A percentile compares a stretch with the other conserved stretches of the same genome.
Conservation (phyloP, 176 grass and related monocot genomes). For the Phoenix roebelenii region DNA sequence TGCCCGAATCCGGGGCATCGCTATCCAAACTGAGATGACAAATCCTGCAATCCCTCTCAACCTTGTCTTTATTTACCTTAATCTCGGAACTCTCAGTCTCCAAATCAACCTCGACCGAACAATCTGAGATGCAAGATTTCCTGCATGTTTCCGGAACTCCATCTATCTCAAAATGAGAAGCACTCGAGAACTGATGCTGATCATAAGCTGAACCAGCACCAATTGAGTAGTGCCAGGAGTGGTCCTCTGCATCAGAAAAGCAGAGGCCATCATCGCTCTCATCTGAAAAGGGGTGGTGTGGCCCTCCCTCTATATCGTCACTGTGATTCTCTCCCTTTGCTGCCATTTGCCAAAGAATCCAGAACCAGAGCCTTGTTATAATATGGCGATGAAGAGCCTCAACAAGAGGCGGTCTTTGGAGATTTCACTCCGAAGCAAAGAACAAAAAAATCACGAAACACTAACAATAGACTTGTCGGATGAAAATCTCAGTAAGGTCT, state of each 20-base stretch:
- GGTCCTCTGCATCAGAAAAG: slow-evolving; percentile 67
- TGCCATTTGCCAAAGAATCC: slow-evolving; percentile 16
- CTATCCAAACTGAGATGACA: slow-evolving; percentile 82
- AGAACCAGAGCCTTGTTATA: neutral
- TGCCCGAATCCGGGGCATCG: slow-evolving; percentile 45
- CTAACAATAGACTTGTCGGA: too few species aligned
- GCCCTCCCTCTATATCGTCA: slow-evolving; percentile 23
- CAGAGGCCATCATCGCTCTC: slow-evolving; percentile 43
- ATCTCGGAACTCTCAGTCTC: slow-evolving; percentile 57
- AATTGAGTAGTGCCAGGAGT: slow-evolving; percentile 41
- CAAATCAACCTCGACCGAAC: slow-evolving; percentile 59
- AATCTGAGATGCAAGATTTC: slow-evolving; percentile 72
- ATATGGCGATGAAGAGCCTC: neutral
- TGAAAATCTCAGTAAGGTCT: too few species aligned
- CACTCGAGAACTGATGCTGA: neutral
- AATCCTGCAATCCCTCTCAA: slow-evolving; percentile 80
- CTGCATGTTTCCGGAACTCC: slow-evolving; percentile 15
- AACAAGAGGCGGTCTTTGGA: too few species aligned
- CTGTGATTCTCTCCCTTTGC: slow-evolving; percentile 16
- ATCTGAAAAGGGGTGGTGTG: slow-evolving; percentile 2
- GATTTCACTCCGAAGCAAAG: too few species aligned
- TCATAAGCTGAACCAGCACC: slow-evolving; percentile 25
- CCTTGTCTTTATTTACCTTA: slow-evolving; percentile 49
- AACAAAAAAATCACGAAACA: too few species aligned
- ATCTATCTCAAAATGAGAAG: slow-evolving; percentile 13